Evolutionary conservation across 768 basidiomycete genomes (phyloP), one percentile per base, ranked within the genome.

Genomic region (Tricholoma hemisulphureum): DNA sequence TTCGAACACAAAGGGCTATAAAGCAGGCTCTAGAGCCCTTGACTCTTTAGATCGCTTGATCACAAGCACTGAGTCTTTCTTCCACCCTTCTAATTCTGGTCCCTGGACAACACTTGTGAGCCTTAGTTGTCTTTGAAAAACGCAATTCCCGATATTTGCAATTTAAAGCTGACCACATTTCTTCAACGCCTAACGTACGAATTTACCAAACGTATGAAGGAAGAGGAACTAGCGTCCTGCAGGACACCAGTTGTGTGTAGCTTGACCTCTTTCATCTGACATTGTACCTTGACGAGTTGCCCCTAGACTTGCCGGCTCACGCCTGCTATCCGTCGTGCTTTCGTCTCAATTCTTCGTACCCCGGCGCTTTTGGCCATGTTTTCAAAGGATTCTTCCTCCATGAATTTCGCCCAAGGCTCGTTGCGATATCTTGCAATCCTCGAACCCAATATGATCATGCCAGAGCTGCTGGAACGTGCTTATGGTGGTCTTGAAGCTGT

Each of bases 61-160:
- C 59, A 95, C 92, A 13, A 95, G 92, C 64, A 92, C 90, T 6
- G 96, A 98, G 67, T 86, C 89, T 0, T 96, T 90, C 77, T 98
- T 98, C 74, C 96, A 98, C 70, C 96, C 96, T 1, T 92, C 91
- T 3, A 97, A 97, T 68, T 86, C 87, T 28, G 95, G 95, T 3
- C 75, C 80, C 28, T 97, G 94, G 92, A 89, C 92, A 4, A 68
- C 82, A 55, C 68, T 76, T 58, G 86, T 89, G 62, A 58, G 80
- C 68, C n/a, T 21, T 39, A 4, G 46, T 29, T 28, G 26, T 49
- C 26, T 48, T 48, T 6, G 16, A 3, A 18, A 18, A 49, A 49
- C 14, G 10, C 46, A n/a, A n/a, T 4, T 16, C 16, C 46, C 63
- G 60, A 59, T 24, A n/a, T 4, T 31, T 21, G 21, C n/a, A n/a